These are phyloP conservation scores for Ogataea chonburiensis DNA, from an alignment of 805 yeast genomes.

Conservation along the genomic window DNA sequence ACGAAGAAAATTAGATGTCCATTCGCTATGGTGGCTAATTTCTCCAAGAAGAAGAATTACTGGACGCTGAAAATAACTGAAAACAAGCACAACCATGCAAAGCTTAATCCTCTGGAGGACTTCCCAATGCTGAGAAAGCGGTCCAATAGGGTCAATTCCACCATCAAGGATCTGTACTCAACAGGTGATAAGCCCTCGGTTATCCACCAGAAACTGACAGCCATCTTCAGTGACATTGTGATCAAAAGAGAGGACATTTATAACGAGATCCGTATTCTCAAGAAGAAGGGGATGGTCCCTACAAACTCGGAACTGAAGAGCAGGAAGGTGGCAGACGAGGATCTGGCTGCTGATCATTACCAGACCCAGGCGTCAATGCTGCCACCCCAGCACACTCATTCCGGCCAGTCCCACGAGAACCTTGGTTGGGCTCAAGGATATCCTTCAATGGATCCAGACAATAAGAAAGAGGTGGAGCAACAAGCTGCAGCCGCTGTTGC, in stretches of 20 bases:
- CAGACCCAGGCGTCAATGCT: slow-evolving; percentile 17
- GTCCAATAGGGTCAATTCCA: slow-evolving; percentile 49
- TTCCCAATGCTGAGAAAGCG: slow-evolving; percentile 59
- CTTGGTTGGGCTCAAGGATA: slow-evolving; percentile 26
- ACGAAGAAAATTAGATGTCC: slow-evolving; percentile 57
- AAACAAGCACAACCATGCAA: slow-evolving; percentile 59
- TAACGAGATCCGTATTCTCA: slow-evolving; percentile 55
- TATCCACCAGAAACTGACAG: slow-evolving; percentile 50
- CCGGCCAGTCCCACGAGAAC: slow-evolving; percentile 19
- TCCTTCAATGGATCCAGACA: slow-evolving; percentile 22
- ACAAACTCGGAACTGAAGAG: slow-evolving; percentile 27
- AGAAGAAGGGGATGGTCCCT: slow-evolving; percentile 43
- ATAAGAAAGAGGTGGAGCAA: slow-evolving; percentile 24
- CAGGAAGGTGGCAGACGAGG: slow-evolving; percentile 28
- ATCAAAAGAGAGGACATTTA: slow-evolving; percentile 58
- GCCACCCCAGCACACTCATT: slow-evolving; percentile 13
- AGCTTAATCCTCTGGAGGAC: slow-evolving; percentile 51
- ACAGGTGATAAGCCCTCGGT: slow-evolving; percentile 56
- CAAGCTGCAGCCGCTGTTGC: slow-evolving; percentile 30
- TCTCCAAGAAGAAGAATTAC: slow-evolving; percentile 45
- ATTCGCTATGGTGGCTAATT: slow-evolving; percentile 57
- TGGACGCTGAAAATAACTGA: slow-evolving; percentile 56
- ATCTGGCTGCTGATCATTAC: slow-evolving; percentile 15
- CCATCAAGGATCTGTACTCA: slow-evolving; percentile 51
- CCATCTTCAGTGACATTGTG: slow-evolving; percentile 51